Base-by-base conservation (phyloP, 768 basidiomycete genomes). In the Ramaria sp. region DNA sequence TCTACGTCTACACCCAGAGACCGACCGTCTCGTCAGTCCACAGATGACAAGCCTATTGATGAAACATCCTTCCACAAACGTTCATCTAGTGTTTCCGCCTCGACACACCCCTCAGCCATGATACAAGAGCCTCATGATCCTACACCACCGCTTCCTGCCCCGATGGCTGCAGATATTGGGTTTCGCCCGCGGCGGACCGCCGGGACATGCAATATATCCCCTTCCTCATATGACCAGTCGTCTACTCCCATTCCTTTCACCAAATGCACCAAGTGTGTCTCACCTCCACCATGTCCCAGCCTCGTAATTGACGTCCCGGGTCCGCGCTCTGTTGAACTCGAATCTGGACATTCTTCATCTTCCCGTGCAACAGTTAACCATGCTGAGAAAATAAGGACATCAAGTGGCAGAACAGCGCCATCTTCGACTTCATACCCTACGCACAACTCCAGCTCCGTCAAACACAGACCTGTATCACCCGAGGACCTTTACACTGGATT, bases 241-340 rank as follows among this genome's bases (percentile, higher is more conserved):
- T 47, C 53, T 47, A 55, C 43, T 15, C 32, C 53, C 18, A 30
- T 55, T 36, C 53, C 39, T 8, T 34, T 47, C 44, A 32, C 53
- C 32, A 55, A 34, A 55, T 22, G n/a, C 16, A 16, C 16, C 3
- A 54, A 47, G 52, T 43, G 44, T 7, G 34, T 44, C n/a, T 55
- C 53, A 3, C 53, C 53, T 32, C 44, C 53, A n/a, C 42, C 53
- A n/a, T 55, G 34, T 25, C 32, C 53, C n/a, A 55, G 44, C 16
- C 45, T 55, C 8, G 10, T 55, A 16, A 36, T 55, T 13, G 15
- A 37, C 48, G 48, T 50, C 27, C 16, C 25, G 8, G 36, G 16
- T 22, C 20, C 25, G 30, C 7, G 10, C n/a, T 24, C 45, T 22
- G 3, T 41, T 18, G 39, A 3, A 1, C 7, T 5, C 13, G 39